Percentiles rank a stretch among this genome's conserved stretches.
phyloP scores from a whole-genome alignment of 371 early-diverging fungal species.

The Chytridiales sp. region DNA sequence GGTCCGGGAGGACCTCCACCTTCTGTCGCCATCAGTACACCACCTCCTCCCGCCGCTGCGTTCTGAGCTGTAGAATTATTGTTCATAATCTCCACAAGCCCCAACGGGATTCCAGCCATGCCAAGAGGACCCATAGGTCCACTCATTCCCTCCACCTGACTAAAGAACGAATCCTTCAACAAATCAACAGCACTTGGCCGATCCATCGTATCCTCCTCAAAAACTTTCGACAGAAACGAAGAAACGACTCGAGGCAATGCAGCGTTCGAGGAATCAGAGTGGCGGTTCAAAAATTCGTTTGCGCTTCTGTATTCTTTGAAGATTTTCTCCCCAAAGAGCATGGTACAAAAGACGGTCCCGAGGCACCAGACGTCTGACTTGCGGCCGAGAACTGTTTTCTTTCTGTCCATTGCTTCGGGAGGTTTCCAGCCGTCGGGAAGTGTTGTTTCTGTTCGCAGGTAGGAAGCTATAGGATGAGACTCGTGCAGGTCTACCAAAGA shows the following conservation, averaged over 20 bases:
- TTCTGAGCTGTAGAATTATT: too few species aligned
- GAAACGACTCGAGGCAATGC: background rate
- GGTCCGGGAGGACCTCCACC: too few species aligned
- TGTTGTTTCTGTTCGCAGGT: constrained; percentile 10
- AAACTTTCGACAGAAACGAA: constrained; percentile 12
- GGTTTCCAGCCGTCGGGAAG: constrained; percentile 25
- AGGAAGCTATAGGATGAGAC: constrained; percentile 15
- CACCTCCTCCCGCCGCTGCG: too few species aligned
- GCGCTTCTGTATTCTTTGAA: constrained; percentile 22
- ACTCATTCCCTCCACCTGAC: too few species aligned
- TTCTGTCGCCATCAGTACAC: too few species aligned
- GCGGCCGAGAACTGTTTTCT: background rate
- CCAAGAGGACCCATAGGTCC: too few species aligned
- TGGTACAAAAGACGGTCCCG: constrained; percentile 19
- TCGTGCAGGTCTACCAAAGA: constrained; percentile 16
- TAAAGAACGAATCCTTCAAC: constrained; percentile 15
- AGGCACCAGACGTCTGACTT: constrained; percentile 25
- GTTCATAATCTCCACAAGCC: too few species aligned
- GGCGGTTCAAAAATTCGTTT: constrained; percentile 14
- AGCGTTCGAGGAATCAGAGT: background rate
- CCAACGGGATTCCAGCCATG: too few species aligned
- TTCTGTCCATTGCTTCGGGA: constrained; percentile 18
- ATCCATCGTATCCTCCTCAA: constrained; percentile 18
- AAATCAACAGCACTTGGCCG: constrained; percentile 23
- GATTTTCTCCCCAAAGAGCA: constrained; percentile 22